Evolutionary conservation across 768 basidiomycete species (phyloP).

Genomic region (Lentinula detonsa): DNA sequence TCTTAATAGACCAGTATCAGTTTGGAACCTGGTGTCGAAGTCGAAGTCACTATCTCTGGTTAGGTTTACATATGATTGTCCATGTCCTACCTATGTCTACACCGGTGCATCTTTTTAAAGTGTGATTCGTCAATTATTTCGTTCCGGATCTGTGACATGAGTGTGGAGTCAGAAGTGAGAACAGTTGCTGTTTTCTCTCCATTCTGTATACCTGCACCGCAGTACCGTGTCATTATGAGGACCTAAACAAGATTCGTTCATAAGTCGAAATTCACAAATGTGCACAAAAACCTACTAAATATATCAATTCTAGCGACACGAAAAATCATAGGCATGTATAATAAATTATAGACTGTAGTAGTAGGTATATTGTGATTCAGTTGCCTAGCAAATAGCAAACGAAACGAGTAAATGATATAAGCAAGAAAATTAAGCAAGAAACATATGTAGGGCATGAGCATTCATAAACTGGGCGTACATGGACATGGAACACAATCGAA

Average conservation of each 20-base stretch:
- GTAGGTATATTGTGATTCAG: neutral
- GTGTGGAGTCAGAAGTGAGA: no score
- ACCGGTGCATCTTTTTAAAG: neutral
- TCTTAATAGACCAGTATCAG: slow-evolving; percentile 84
- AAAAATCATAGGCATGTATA: neutral
- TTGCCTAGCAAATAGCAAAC: neutral
- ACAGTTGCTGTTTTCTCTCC: no score
- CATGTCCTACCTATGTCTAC: neutral
- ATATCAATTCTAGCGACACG: no score
- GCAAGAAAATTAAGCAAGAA: neutral
- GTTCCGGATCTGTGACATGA: no score
- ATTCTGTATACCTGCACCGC: no score
- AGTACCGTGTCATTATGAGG: no score
- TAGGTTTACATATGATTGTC: slow-evolving; percentile 22
- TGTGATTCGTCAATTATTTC: neutral
- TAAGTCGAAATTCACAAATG: no score
- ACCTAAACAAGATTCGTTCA: no score
- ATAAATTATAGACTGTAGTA: neutral
- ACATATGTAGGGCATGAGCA: neutral
- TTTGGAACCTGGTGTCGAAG: slow-evolving; percentile 98
- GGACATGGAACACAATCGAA: neutral
- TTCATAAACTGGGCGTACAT: no score
- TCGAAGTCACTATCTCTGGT: slow-evolving; percentile 93
- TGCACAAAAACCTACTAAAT: no score
- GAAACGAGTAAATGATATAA: no score